These are phyloP conservation scores for Cenchrus americanus DNA, from an alignment of 176 grass and related monocot species.

Conservation along the genomic window DNA sequence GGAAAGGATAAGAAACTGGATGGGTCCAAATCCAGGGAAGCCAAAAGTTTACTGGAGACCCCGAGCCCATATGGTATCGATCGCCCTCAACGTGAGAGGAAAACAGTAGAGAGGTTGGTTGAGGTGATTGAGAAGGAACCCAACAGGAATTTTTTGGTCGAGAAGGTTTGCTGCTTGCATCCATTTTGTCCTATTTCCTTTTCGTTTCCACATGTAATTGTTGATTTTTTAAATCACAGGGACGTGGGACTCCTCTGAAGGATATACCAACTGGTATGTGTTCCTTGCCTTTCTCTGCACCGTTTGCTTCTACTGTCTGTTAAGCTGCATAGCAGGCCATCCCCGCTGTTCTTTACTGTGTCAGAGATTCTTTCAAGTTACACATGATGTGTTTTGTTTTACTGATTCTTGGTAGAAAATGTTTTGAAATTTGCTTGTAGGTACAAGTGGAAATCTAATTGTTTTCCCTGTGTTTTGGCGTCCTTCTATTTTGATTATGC, in stretches of 20 bases:
- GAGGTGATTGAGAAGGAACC: conserved; percentile 99
- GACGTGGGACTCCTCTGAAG: conserved; percentile 91
- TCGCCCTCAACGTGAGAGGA: conserved; percentile 94
- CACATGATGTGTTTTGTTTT: conserved; percentile 25
- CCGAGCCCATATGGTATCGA: conserved; percentile 62
- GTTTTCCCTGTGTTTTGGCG: background rate
- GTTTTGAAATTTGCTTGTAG: conserved; percentile 19
- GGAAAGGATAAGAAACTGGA: conserved; percentile 54
- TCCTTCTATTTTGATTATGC: conserved; percentile 29
- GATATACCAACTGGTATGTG: conserved; percentile 85
- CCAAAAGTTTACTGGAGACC: conserved; percentile 54
- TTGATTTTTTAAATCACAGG: conserved; percentile 60
- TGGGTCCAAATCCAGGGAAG: conserved; percentile 59
- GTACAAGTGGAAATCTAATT: conserved; percentile 11
- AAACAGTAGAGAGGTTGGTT: conserved; percentile 95
- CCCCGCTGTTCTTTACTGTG: background rate
- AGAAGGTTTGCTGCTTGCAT: conserved; percentile 69
- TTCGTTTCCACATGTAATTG: conserved; percentile 18
- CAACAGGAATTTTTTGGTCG: conserved; percentile 70
- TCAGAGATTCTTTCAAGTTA: conserved; percentile 8
- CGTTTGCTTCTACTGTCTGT: conserved; percentile 17
- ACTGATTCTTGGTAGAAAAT: conserved; percentile 14
- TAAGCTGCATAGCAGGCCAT: background rate
- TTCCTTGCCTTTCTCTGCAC: conserved; percentile 21
- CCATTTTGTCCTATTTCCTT: conserved; percentile 2